Percentiles rank a stretch among this genome's conserved stretches.
These are phyloP conservation scores for Coniophora puteana DNA, from an alignment of 1,284 basidiomycete genomes.

Conservation along the genomic window DNA sequence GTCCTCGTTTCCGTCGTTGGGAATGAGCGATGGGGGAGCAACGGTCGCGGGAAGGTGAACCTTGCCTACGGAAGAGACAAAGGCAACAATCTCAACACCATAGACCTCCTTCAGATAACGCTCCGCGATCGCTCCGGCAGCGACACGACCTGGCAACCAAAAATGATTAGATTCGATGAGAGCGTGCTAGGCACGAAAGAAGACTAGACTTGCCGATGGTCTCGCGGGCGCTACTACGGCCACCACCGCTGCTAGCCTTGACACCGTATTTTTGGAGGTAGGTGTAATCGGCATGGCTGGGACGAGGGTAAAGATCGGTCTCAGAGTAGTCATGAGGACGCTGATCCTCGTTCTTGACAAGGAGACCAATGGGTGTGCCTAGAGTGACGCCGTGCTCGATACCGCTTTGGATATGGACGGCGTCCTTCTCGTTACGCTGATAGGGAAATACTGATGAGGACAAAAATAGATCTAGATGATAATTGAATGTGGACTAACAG, in stretches of 20 bases:
- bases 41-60: constrained; percentile 69
- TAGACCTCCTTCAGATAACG: constrained; percentile 88
- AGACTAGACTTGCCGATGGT: constrained; percentile 71
- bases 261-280: constrained; percentile 98
- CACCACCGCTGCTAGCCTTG: constrained; percentile 96
- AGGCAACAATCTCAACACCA: constrained; percentile 95
- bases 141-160: constrained; percentile 75
- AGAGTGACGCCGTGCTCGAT: constrained; percentile 93
- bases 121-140: constrained; percentile 97
- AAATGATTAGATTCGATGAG: constrained; percentile 8
- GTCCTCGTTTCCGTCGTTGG: constrained; percentile 45
- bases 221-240: constrained; percentile 91
- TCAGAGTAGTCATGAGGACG: constrained; percentile 98
- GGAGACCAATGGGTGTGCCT: constrained; percentile 93
- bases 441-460: constrained; percentile 8
- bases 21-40: constrained; percentile 35
- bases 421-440: constrained; percentile 95
- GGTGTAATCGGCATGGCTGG: constrained; percentile 97
- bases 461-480: constrained; percentile 7
- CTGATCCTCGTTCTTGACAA: constrained; percentile 98
- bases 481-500: constrained; percentile 73
- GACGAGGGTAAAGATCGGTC: constrained; percentile 95
- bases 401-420: constrained; percentile 93
- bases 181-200: not conserved
- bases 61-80: constrained; percentile 95